Base-by-base conservation (phyloP, 441 rosid species). In the Aleurites moluccanus region DNA sequence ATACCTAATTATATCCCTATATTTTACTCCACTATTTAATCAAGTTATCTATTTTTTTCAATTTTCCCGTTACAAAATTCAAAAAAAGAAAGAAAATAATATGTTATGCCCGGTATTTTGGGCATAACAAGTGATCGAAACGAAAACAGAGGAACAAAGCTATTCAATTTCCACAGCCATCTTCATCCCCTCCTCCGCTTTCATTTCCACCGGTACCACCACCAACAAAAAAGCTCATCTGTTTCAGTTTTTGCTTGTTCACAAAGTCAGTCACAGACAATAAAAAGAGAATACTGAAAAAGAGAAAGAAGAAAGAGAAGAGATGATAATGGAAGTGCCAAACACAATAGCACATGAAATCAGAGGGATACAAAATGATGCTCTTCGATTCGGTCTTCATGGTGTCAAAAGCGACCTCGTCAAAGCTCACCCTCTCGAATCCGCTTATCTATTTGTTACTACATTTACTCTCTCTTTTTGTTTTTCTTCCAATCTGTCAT, bases 351-450 rank as follows among this genome's bases (percentile, higher is more conserved):
- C 90, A 33, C 98, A 92, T 73, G 90, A 87, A 64, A 86, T 86
- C 81, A 94, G 98, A 53, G 96, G 90, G 4, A 76, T 87, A 6
- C 88, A 86, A 74, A 86, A 80, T 60, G 96, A 96, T 63, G 86
- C 88, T 20, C 88, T 96, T 16, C 88, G 97, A 0, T 93, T 88
- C 78, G 98, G 97, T 50, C 91, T 91, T 45, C 88, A 89, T 27
- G 92, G 91, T 67, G 95, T 92, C 75, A 93, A 89, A 78, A 89
- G 97, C 83, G 93, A 91, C 73, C 80, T 93, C 78, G 79, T 93
- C 40, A 92, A 91, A 85, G 79, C 95, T 86, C 99, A 95, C 80
- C 97, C 98, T 15, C 91, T 95, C 79, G 87, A 93, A 83, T 85
- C 96, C n/a, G 76, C 91, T 61, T 89, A 82, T 78, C 87, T 81